These are phyloP conservation scores for Pestalotiopsis sp. DNA, from an alignment of 2,329 filamentous ascomycete species.

Conservation along the genomic window DNA sequence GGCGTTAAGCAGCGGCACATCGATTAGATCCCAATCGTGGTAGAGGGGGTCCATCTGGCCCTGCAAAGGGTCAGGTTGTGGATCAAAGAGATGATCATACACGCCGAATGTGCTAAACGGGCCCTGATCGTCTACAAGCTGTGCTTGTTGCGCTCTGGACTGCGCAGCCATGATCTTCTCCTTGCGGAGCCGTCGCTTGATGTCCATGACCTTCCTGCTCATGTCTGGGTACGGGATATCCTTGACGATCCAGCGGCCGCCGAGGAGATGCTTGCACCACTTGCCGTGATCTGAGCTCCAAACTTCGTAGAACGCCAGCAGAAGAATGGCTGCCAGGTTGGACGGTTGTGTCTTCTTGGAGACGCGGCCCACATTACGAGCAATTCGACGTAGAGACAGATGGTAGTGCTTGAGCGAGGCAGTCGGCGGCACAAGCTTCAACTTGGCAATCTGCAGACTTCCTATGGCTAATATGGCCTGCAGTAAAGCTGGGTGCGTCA, in stretches of 20 bases:
- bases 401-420: slow-evolving; percentile 92
- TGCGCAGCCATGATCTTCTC: slow-evolving; percentile 25
- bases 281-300: slow-evolving; percentile 93
- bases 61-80: slow-evolving; percentile 13
- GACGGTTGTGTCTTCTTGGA: slow-evolving; percentile 73
- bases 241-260: slow-evolving; percentile 77
- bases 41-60: slow-evolving; percentile 28
- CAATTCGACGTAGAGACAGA: slow-evolving; percentile 77
- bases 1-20: slow-evolving; percentile 42
- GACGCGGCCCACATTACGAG: slow-evolving; percentile 72
- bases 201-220: slow-evolving; percentile 69
- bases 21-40: slow-evolving; percentile 36
- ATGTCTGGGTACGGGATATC: slow-evolving; percentile 80
- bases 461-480: slow-evolving; percentile 89
- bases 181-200: slow-evolving; percentile 48
- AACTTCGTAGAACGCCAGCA: slow-evolving; percentile 91
- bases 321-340: slow-evolving; percentile 83
- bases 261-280: slow-evolving; percentile 91
- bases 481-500: slow-evolving; percentile 83
- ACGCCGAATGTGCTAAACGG: slow-evolving; percentile 8
- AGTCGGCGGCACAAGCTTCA: slow-evolving; percentile 74
- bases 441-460: slow-evolving; percentile 83
- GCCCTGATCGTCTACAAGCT: neutral
- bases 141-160: slow-evolving; percentile 18
- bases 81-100: slow-evolving; percentile 1